Percentiles rank a stretch among this genome's conserved stretches.
These are phyloP conservation scores for Leccinellum luteum DNA, from an alignment of 768 basidiomycete species.

Conservation along the genomic window DNA sequence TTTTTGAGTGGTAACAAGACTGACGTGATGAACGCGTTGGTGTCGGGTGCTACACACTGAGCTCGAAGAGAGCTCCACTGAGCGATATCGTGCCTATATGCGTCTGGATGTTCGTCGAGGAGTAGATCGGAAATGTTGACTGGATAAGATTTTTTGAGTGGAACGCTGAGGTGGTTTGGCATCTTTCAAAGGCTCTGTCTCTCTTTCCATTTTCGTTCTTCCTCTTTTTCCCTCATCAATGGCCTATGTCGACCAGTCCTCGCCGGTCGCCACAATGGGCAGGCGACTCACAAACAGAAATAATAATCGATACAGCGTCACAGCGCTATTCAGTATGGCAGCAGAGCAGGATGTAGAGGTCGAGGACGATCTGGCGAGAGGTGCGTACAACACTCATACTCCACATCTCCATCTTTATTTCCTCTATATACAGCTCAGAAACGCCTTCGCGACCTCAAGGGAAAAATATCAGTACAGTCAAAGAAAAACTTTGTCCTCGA, in stretches of 20 bases:
- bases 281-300: conserved; percentile 87
- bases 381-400: conserved; percentile 41
- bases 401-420: neutral
- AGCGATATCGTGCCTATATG: conserved; percentile 75
- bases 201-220: neutral
- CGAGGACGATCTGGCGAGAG: conserved; percentile 93
- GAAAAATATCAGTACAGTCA: conserved; percentile 95
- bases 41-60: conserved; percentile 52
- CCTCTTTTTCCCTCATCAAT: conserved; percentile 31
- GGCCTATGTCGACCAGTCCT: conserved; percentile 61
- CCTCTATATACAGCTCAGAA: conserved; percentile 74
- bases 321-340: conserved; percentile 94
- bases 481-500: conserved; percentile 99
- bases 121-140: conserved; percentile 59
- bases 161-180: conserved; percentile 75
- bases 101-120: conserved; percentile 74
- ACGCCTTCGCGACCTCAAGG: conserved; percentile 92
- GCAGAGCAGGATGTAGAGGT: conserved; percentile 98
- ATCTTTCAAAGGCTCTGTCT: conserved; percentile 34
- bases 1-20: conserved; percentile 25
- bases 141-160: conserved; percentile 67
- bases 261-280: conserved; percentile 60
- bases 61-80: conserved; percentile 67
- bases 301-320: conserved; percentile 95
- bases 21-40: conserved; percentile 56